phyloP scores from a whole-genome alignment of 176 grass and related monocot genomes.

The Hsuehochloa calcarea region DNA sequence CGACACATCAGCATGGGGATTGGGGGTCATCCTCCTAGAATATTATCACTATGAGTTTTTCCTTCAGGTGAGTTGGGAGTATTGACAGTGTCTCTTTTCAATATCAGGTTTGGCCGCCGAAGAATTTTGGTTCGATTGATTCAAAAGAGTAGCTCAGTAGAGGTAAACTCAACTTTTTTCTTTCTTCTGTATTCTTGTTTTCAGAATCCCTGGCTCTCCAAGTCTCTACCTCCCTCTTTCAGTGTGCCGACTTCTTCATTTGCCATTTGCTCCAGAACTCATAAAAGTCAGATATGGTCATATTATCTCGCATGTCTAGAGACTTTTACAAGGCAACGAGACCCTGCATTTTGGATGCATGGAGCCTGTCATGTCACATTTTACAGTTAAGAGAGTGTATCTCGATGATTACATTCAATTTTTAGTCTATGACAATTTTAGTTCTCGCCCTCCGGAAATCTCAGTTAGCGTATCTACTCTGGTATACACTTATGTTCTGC shows the following conservation, averaged over 20 bases:
- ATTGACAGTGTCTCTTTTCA: conserved; percentile 15
- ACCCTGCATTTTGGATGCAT: neutral
- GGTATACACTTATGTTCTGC: neutral
- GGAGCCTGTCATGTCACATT: too few species aligned
- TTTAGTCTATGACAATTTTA: too few species aligned
- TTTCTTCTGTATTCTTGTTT: neutral
- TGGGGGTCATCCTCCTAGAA: neutral
- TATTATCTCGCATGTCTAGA: neutral
- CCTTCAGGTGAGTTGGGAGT: conserved; percentile 16
- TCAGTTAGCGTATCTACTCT: neutral
- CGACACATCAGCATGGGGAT: neutral
- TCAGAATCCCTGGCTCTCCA: neutral
- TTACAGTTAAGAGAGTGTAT: neutral
- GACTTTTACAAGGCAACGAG: neutral
- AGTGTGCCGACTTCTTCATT: neutral
- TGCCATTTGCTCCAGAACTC: neutral
- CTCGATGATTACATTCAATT: neutral
- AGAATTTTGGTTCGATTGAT: conserved; percentile 47
- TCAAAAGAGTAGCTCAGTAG: conserved; percentile 26
- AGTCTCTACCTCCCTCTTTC: neutral
- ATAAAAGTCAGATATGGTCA: neutral
- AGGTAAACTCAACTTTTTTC: conserved; percentile 12
- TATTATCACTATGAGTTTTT: neutral
- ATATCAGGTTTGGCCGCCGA: conserved; percentile 53
- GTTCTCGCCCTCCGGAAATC: too few species aligned